Evolutionary conservation across 257 asterid genomes (phyloP).

Genomic region (Nemophila menziesii): DNA sequence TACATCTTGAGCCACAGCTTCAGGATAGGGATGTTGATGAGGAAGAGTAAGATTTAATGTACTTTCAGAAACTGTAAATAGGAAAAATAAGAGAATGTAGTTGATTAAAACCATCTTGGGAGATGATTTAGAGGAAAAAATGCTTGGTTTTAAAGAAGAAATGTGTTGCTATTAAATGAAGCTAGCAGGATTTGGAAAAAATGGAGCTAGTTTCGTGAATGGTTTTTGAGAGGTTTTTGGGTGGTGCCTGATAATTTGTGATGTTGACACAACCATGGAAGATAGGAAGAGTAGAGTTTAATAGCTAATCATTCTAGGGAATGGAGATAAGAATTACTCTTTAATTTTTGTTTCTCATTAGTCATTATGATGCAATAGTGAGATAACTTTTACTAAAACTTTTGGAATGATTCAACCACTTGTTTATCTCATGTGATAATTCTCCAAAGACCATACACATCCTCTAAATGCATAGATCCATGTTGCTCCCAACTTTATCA

Average conservation of each 20-base stretch:
- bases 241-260: no score
- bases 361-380: no score
- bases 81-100: constrained; percentile 33
- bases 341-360: no score
- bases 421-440: no score
- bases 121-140: constrained; percentile 12
- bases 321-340: not conserved
- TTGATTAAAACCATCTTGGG: constrained; percentile 42
- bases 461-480: no score
- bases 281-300: constrained; percentile 10
- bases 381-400: no score
- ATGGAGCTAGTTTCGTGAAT: constrained; percentile 21
- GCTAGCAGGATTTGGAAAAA: constrained; percentile 24
- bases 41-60: constrained; percentile 62
- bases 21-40: constrained; percentile 87
- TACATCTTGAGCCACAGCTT: constrained; percentile 59
- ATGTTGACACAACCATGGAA: constrained; percentile 12
- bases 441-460: no score
- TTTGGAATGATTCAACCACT: no score
- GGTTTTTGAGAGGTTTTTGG: constrained; percentile 24
- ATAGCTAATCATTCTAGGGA: constrained; percentile 17
- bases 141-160: constrained; percentile 18
- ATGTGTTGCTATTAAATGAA: constrained; percentile 28
- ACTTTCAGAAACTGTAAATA: constrained; percentile 22
- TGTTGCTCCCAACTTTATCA: no score